phyloP scores from a whole-genome alignment of 2,329 filamentous ascomycete genomes.

The Talaromyces marneffei region DNA sequence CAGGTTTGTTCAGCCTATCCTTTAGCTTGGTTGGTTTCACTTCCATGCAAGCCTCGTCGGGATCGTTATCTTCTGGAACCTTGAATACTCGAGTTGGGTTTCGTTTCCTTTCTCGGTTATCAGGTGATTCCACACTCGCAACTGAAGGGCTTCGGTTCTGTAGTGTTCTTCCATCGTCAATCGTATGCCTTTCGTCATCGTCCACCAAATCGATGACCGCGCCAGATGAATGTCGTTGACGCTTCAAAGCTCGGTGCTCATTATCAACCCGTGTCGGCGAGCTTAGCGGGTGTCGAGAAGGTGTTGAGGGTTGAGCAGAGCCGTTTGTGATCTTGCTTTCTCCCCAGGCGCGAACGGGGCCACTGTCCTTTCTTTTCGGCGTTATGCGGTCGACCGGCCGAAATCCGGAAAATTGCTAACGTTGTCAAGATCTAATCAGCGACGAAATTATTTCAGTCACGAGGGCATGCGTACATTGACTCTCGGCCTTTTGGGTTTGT shows the following conservation, averaged over 20 bases:
- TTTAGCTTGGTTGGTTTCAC: background rate
- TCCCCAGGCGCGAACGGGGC: slow-evolving; percentile 27
- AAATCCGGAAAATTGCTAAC: slow-evolving; percentile 11
- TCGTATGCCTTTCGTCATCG: slow-evolving; percentile 17
- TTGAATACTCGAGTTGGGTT: background rate
- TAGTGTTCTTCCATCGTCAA: background rate
- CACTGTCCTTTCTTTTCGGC: slow-evolving; percentile 23
- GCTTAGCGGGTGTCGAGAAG: slow-evolving; percentile 12
- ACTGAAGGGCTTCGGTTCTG: slow-evolving; percentile 19
- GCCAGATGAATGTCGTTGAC: slow-evolving; percentile 20
- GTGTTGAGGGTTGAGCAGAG: background rate
- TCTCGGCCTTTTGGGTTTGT: slow-evolving; percentile 16
- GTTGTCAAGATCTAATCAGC: background rate
- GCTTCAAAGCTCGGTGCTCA: slow-evolving; percentile 24
- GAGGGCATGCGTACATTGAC: slow-evolving; percentile 2
- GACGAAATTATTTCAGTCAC: background rate
- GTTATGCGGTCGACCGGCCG: background rate
- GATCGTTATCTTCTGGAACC: background rate
- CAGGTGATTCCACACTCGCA: slow-evolving; percentile 14
- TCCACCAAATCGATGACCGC: slow-evolving; percentile 19
- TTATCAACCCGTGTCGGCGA: slow-evolving; percentile 17
- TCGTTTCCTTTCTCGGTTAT: background rate
- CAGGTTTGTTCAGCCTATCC: background rate
- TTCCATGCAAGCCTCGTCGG: background rate
- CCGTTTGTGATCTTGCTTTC: slow-evolving; percentile 12